phyloP scores from a whole-genome alignment of 2,329 filamentous ascomycete genomes.

The Tolypocladium album region DNA sequence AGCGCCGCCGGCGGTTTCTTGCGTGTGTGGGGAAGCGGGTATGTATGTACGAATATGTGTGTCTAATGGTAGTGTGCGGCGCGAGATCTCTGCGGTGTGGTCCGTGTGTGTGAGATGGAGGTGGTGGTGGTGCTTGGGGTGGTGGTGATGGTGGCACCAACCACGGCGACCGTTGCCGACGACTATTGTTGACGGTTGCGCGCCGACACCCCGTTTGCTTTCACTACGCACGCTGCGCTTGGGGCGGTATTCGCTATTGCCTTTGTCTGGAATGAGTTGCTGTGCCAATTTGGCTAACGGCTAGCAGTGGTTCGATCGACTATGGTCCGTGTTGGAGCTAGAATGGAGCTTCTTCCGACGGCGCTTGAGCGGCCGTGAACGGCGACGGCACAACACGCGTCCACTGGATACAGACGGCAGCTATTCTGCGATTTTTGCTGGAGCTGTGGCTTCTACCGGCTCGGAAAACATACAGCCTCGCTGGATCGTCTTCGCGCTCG shows the following conservation, averaged over 20 bases:
- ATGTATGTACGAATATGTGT: neutral
- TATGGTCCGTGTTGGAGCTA: neutral
- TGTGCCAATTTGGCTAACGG: neutral
- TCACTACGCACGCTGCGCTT: neutral
- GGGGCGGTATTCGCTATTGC: neutral
- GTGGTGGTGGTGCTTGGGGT: neutral
- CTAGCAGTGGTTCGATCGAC: neutral
- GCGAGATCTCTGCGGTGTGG: neutral
- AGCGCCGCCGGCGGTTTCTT: neutral
- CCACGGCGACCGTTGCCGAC: neutral
- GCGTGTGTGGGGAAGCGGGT: neutral
- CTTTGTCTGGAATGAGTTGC: neutral
- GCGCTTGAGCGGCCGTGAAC: neutral
- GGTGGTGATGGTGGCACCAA: neutral
- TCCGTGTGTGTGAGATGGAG: neutral
- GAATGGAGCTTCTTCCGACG: neutral
- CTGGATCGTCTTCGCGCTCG: neutral
- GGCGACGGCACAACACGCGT: neutral
- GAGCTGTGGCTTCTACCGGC: neutral
- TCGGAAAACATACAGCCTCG: neutral
- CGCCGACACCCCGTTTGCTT: neutral
- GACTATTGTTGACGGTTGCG: neutral
- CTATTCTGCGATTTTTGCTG: neutral
- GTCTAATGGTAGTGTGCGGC: neutral
- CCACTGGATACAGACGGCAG: neutral